These are phyloP conservation scores for Clonostachys chloroleuca DNA, from an alignment of 2,329 filamentous ascomycete genomes.

Conservation along the genomic window DNA sequence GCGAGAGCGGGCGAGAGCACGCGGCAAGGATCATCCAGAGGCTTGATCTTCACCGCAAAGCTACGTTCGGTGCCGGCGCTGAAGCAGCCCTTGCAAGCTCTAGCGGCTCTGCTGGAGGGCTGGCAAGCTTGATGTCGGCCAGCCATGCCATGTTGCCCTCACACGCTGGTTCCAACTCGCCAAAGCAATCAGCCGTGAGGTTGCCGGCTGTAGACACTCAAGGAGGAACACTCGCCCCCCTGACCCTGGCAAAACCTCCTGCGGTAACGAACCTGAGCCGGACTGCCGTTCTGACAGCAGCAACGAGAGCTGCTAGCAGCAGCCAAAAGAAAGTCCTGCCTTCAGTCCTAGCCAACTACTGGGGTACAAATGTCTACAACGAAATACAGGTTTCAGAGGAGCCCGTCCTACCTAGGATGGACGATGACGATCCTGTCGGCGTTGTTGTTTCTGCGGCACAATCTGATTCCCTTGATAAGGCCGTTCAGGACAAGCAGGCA, in stretches of 20 bases:
- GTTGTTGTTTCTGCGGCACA: slow-evolving; percentile 24
- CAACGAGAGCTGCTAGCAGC: slow-evolving; percentile 66
- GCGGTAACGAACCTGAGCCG: slow-evolving; percentile 83
- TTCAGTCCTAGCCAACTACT: slow-evolving; percentile 87
- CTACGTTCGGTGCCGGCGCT: slow-evolving; percentile 48
- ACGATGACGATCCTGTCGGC: slow-evolving; percentile 35
- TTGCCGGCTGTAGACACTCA: slow-evolving; percentile 37
- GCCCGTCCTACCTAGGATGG: slow-evolving; percentile 21
- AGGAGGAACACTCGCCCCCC: slow-evolving; percentile 68
- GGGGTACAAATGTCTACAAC: slow-evolving; percentile 82
- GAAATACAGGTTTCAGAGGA: slow-evolving; percentile 15
- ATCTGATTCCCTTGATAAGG: slow-evolving; percentile 18
- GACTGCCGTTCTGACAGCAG: slow-evolving; percentile 75
- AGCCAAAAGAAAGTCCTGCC: slow-evolving; percentile 71
- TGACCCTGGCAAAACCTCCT: slow-evolving; percentile 78
- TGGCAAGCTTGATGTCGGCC: slow-evolving; percentile 80
- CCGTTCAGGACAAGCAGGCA: slow-evolving; percentile 20
- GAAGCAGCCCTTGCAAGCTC: slow-evolving; percentile 29
- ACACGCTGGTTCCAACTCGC: slow-evolving; percentile 22
- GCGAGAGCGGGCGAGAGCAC: slow-evolving; percentile 74
- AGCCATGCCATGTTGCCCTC: slow-evolving; percentile 76
- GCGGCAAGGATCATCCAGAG: slow-evolving; percentile 89
- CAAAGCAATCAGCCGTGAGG: slow-evolving; percentile 18
- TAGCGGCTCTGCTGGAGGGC: slow-evolving; percentile 53
- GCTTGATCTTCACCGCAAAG: slow-evolving; percentile 82